Evolutionary conservation across 2,329 filamentous ascomycete species (phyloP).

Genomic region (Trichoderma pleuroti): DNA sequence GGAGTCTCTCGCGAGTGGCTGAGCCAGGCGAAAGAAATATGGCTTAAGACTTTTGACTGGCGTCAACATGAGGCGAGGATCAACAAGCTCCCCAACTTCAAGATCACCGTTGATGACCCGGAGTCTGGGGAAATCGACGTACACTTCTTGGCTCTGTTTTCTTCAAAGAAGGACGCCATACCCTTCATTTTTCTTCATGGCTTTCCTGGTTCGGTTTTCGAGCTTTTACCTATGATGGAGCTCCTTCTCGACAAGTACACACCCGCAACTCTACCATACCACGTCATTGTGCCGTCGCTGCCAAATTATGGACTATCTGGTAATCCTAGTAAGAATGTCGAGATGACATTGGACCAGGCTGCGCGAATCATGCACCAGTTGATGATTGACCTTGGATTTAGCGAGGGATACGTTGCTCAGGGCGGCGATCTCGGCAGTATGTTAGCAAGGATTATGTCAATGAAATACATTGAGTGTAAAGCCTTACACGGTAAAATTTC

Average conservation of each 20-base stretch:
- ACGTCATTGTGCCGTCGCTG: conserved; percentile 50
- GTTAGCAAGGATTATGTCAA: neutral
- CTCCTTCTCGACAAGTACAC: conserved; percentile 47
- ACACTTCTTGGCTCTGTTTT: neutral
- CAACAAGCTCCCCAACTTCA: neutral
- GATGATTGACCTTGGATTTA: neutral
- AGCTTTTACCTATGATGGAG: conserved; percentile 52
- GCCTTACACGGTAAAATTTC: neutral
- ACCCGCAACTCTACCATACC: conserved; percentile 50
- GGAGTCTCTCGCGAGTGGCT: neutral
- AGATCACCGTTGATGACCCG: neutral
- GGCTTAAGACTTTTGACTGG: neutral
- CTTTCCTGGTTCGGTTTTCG: conserved; percentile 31
- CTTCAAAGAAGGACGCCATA: neutral
- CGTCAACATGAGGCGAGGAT: neutral
- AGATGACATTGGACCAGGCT: neutral
- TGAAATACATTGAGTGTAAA: neutral
- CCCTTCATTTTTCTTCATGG: neutral
- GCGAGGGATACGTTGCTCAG: neutral
- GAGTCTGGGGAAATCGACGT: neutral
- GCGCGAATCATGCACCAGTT: neutral
- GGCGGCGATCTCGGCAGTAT: neutral
- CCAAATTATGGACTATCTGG: neutral
- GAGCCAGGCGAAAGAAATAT: neutral
- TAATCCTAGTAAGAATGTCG: neutral